phyloP scores from a whole-genome alignment of 2,329 filamentous ascomycete genomes.

The Xylariaceae sp. region DNA sequence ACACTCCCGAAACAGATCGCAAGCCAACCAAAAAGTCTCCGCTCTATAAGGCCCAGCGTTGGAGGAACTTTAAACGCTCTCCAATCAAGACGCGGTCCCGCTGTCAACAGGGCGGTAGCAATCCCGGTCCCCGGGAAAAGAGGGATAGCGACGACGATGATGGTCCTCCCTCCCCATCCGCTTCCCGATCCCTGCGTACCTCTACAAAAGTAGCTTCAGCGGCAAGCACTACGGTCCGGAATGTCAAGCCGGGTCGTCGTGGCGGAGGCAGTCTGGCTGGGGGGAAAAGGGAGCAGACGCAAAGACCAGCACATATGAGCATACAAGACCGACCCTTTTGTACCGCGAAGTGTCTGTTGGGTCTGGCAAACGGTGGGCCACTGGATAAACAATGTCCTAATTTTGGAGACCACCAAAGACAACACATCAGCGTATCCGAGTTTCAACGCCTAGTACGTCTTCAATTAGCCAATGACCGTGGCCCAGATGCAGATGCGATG shows the following conservation, averaged over 20 bases:
- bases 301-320: background rate
- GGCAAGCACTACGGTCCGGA: background rate
- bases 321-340: constrained; percentile 17
- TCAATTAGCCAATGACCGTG: background rate
- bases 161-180: constrained; percentile 6
- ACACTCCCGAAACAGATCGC: constrained; percentile 11
- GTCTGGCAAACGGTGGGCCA: constrained; percentile 51
- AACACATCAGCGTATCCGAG: constrained; percentile 22
- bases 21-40: constrained; percentile 5
- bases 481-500: constrained; percentile 25
- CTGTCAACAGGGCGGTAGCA: constrained; percentile 13
- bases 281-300: constrained; percentile 1
- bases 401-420: constrained; percentile 20
- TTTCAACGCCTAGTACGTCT: constrained; percentile 20
- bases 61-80: constrained; percentile 29
- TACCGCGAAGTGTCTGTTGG: constrained; percentile 19
- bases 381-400: constrained; percentile 29
- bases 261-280: background rate
- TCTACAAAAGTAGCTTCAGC: background rate
- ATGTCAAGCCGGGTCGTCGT: background rate
- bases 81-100: constrained; percentile 28
- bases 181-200: constrained; percentile 1
- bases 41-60: constrained; percentile 19
- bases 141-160: constrained; percentile 7
- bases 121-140: background rate